Base-by-base conservation (phyloP, 2,329 filamentous ascomycete genomes). In the Fonsecaea monophora region DNA sequence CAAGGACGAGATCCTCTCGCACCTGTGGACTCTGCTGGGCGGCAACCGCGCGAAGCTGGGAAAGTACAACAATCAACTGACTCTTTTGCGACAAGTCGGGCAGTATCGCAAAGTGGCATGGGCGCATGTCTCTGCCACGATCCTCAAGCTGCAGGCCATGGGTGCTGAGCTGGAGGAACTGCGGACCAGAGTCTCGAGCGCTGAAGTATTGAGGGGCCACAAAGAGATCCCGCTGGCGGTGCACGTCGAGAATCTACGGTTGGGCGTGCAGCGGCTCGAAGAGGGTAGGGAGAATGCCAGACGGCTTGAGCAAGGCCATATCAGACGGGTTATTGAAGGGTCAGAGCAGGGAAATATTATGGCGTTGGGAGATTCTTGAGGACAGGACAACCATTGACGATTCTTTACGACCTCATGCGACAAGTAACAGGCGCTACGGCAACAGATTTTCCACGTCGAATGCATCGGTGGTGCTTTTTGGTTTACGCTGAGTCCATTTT, bases 101-200 rank as follows among this genome's bases (percentile, higher is more conserved):
- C 74, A 75, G 5, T 92, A 94, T 78, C 84, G 90, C 32, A 83
- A 84, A 55, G 82, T 82, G 4, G 91, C 91, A 0, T 86, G 89
- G 62, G 82, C 81, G 15, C 91, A 92, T 75, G 86, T 96, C n/a
- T 85, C 81, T 15, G 84, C 84, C 1, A 88, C 92, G 0, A 81
- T 95, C 15, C 79, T 92, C 50, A 91, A 92, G 73, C 82, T 95
- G 40, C 86, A 92, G 76, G 86, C 86, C 63, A 94, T 95, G 68
- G 86, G 89, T 71, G 85, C 87, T 1, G 87, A 88, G 53, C 79
- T 96, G 12, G 87, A 89, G 70, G 90, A 92, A 73, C 77, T 96
- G 71, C 82, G 90, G 25, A 90, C 92, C 67, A 82, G 89, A 5
- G 89, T 94, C 9, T 87, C 86, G 0, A 84, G 86, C 64, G 90